Evolutionary conservation across 2,329 filamentous ascomycete species (phyloP), one percentile per base, ranked within the genome.

Genomic region (Trichoderma asperellum): DNA sequence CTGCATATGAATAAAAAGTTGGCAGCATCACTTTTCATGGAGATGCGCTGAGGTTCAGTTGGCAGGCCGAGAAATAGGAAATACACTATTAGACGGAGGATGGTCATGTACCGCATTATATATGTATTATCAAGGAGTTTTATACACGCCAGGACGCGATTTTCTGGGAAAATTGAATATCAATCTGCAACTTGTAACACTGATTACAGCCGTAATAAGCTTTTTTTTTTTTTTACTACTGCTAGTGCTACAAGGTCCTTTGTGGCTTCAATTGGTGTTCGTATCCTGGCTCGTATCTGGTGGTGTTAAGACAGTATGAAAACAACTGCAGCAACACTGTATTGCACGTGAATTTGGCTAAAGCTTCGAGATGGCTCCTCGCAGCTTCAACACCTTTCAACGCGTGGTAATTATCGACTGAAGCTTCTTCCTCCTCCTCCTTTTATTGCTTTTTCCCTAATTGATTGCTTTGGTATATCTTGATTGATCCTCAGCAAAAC

Each of bases 401-500:
- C 12, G 29, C 18, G 29, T 8, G 34, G 16, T 35, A 10, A 37
- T 12, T 40, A 24, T 21, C 29, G 1, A 32, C 0, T 10, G 34
- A 24, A 11, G 18, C 21, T 4, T 11, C 21, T 14, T 37, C 11
- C 21, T 59, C n/a, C 8, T 27, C 2, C 5, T 52, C 11, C 24
- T 24, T 21, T 32, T 4, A 32, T 27, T 35, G n/a, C 18, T 16
- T 21, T 18, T 14, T 24, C 27, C 14, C 14, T 53, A 18, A 32
- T 53, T 21, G 12, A 21, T 35, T 21, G 14, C 16, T 18, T 32
- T 47, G 1, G 2, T 29, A 14, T 56, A 12, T n/a, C 68, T 29
- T 11, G n/a, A 24, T 60, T 59, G 12, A 29, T 55, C 80, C 7
- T 32, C 18, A 2, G 16, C 8, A n/a, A 14, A 14, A 5, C 57